These are phyloP conservation scores for Talaromyces sp. DNA, from an alignment of 2,329 filamentous ascomycete species.

Conservation along the genomic window DNA sequence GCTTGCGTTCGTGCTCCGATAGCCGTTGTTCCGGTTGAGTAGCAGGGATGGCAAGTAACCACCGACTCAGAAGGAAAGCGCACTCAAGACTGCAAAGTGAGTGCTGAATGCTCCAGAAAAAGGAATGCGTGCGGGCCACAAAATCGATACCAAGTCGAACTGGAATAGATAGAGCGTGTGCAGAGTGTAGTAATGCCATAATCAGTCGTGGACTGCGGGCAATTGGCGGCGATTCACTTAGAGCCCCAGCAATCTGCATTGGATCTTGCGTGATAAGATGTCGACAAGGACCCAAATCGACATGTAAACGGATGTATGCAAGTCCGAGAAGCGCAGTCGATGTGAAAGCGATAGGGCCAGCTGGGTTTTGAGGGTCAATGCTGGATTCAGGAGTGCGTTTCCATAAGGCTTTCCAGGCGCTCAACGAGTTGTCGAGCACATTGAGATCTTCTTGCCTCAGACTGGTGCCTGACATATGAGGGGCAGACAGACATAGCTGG, in stretches of 20 bases:
- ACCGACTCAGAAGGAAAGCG: slow-evolving; percentile 52
- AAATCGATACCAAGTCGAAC: slow-evolving; percentile 57
- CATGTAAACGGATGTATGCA: slow-evolving; percentile 52
- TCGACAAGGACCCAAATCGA: slow-evolving; percentile 51
- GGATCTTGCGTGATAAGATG: slow-evolving; percentile 53
- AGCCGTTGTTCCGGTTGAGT: slow-evolving; percentile 47
- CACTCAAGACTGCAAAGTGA: slow-evolving; percentile 58
- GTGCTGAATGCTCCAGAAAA: slow-evolving; percentile 60
- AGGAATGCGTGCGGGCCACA: slow-evolving; percentile 56
- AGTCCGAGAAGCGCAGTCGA: slow-evolving; percentile 52
- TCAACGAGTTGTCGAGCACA: slow-evolving; percentile 50
- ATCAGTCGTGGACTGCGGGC: slow-evolving; percentile 50
- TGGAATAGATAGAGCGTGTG: slow-evolving; percentile 58
- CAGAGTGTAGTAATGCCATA: slow-evolving; percentile 56
- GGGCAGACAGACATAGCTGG: slow-evolving; percentile 50
- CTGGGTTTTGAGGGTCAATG: slow-evolving; percentile 56
- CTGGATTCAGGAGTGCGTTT: slow-evolving; percentile 56
- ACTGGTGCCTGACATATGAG: slow-evolving; percentile 46
- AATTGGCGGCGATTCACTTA: slow-evolving; percentile 48
- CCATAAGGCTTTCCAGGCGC: slow-evolving; percentile 57
- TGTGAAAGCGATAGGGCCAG: slow-evolving; percentile 57
- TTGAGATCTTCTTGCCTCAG: slow-evolving; percentile 49
- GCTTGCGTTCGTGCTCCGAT: slow-evolving; percentile 51
- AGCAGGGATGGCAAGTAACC: slow-evolving; percentile 48
- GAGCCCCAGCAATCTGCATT: slow-evolving; percentile 48